A percentile compares a stretch with the other conserved stretches of the same genome.
Evolutionary conservation across 345 rosid species (phyloP).

Genomic region (Sisymbrium irio): DNA sequence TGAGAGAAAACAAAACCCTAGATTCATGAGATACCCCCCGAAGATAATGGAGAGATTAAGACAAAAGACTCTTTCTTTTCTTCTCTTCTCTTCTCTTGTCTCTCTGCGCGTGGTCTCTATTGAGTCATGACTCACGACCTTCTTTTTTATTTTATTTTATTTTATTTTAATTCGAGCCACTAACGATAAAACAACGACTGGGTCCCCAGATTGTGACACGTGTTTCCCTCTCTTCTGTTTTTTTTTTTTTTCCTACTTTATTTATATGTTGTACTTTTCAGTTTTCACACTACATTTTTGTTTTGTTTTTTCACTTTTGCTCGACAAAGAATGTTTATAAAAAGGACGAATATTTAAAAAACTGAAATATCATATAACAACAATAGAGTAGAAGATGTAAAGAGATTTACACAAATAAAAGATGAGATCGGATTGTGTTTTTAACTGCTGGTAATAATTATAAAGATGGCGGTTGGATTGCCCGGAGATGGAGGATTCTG

Average conservation of each 20-base stretch:
- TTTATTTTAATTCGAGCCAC: neutral
- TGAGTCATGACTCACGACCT: no score
- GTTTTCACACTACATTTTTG: no score
- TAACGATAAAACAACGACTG: constrained; percentile 6
- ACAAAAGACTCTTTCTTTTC: constrained; percentile 13
- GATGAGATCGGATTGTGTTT: neutral
- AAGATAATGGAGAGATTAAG: constrained; percentile 26
- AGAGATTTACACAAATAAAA: no score
- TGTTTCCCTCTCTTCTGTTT: constrained; percentile 25
- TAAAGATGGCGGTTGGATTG: constrained; percentile 68
- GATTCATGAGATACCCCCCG: constrained; percentile 29
- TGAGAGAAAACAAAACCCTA: constrained; percentile 31
- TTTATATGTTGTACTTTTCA: no score
- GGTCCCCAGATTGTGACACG: constrained; percentile 17
- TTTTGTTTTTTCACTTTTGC: no score
- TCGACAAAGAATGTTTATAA: no score
- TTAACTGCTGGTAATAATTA: constrained; percentile 48
- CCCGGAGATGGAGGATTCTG: constrained; percentile 82
- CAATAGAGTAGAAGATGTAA: no score
- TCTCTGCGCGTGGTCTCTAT: constrained; percentile 28
- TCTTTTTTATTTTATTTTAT: no score
- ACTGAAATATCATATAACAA: no score
- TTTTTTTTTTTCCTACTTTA: neutral
- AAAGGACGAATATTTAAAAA: no score
- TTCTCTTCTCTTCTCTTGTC: neutral